Evolutionary conservation across 2,329 filamentous ascomycete species (phyloP).

Genomic region (Colletotrichum higginsianum): DNA sequence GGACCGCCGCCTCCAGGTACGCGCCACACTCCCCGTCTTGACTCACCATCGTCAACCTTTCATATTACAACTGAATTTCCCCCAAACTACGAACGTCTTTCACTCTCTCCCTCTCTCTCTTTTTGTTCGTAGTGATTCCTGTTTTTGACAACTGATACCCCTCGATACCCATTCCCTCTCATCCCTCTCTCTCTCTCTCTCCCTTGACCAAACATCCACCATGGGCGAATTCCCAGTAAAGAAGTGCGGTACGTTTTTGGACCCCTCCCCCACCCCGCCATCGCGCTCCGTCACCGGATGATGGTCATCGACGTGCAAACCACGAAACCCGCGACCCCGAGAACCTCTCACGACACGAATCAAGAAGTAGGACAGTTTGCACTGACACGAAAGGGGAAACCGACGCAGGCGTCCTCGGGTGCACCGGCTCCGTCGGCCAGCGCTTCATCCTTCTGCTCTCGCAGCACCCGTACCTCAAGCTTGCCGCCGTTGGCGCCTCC

Average conservation of each 20-base stretch:
- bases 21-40: slow-evolving; percentile 32
- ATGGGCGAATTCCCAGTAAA: slow-evolving; percentile 66
- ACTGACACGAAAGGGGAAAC: neutral
- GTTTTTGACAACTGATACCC: slow-evolving; percentile 22
- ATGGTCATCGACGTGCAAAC: slow-evolving; percentile 1
- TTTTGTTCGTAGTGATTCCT: neutral
- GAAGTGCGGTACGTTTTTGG: slow-evolving; percentile 67
- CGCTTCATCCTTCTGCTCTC: slow-evolving; percentile 94
- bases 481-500: slow-evolving; percentile 92
- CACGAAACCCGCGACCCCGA: slow-evolving; percentile 1
- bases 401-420: slow-evolving; percentile 80
- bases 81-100: neutral
- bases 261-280: slow-evolving; percentile 41
- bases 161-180: slow-evolving; percentile 2
- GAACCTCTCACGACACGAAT: slow-evolving; percentile 18
- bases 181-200: neutral
- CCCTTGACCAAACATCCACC: slow-evolving; percentile 3
- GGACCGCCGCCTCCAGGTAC: slow-evolving; percentile 26
- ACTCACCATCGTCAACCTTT: slow-evolving; percentile 38
- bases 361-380: slow-evolving; percentile 4
- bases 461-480: slow-evolving; percentile 86
- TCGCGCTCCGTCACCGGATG: slow-evolving; percentile 31
- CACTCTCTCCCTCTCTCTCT: too few relatives aligned
- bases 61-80: slow-evolving; percentile 14
- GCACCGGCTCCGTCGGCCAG: slow-evolving; percentile 94